Conservation (phyloP, 768 basidiomycete species). For the Lentinula edodes region DNA sequence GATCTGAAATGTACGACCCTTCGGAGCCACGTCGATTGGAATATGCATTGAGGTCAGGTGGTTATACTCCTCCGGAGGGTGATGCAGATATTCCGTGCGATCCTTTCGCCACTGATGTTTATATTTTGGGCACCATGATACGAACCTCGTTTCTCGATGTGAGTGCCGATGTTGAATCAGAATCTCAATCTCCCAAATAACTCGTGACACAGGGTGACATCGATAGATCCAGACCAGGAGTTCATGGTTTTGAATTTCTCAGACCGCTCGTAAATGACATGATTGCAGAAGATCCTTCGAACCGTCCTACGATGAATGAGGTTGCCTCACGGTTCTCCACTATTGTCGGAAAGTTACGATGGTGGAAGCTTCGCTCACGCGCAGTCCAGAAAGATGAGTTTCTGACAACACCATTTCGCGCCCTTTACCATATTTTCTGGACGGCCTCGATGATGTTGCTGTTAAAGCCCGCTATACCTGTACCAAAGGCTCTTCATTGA, state of each 20-base stretch:
- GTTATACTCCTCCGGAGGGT: conserved; percentile 25
- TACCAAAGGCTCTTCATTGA: not conserved
- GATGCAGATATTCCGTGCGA: conserved; percentile 18
- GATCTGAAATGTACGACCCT: conserved; percentile 23
- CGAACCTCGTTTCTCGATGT: conserved; percentile 8
- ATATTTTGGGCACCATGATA: conserved; percentile 35
- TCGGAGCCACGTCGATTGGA: conserved; percentile 20
- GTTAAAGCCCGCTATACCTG: not conserved
- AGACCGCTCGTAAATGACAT: conserved; percentile 8
- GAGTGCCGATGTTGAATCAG: not conserved
- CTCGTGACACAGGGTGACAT: not conserved
- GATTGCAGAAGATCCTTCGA: not conserved
- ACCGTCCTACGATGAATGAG: conserved; percentile 12
- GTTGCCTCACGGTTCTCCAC: conserved; percentile 8
- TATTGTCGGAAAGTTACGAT: not conserved
- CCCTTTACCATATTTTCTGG: not conserved
- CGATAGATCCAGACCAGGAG: not conserved
- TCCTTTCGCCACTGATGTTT: conserved; percentile 40
- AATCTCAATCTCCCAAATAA: not conserved
- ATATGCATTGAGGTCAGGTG: conserved; percentile 23
- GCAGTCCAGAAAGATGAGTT: not conserved
- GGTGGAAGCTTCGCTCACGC: conserved; percentile 4
- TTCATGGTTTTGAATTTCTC: conserved; percentile 9
- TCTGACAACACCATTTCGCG: not conserved
- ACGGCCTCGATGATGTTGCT: not conserved